Base-by-base conservation (phyloP, 176 grass and related monocot genomes). In the Oryza longistaminata region DNA sequence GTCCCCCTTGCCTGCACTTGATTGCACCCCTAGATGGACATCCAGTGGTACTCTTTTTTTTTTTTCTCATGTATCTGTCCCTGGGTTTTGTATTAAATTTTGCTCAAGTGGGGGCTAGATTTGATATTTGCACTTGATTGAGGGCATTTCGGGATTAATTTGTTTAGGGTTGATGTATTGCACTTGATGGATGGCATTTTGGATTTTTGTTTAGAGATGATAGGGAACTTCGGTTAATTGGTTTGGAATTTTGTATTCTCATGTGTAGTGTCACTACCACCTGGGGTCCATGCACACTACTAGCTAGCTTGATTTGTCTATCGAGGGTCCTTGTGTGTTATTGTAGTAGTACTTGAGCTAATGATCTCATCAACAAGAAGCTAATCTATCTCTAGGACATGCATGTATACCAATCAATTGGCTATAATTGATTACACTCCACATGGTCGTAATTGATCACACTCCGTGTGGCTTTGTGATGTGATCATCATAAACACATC, bases 11-110 rank as follows among this genome's bases (percentile, higher is more conserved):
- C 84, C 60, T 79, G 58, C 84, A 73, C 74, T 87, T 50, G 84
- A 83, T 87, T 87, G 66, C 88, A 81, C 71, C 73, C 40, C 15
- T 66, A 33, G 75, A 85, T 81, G 82, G 77, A 21, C 48, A 3
- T 2, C 17, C 17, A 12, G 26, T 73, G 37, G 39, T 40, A 37
- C 35, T 37, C 7, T 40, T 7, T 40, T 58, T 46, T 58, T 46
- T 82, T 78, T 78, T 73, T 53, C 76, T 58, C 60, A 61, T 22
- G 26, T 37, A 60, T 68, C 31, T 50, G 31, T 72, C 78, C 72
- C 24, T 73, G 79, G 22, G 9, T 65, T 80, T 58, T 58, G 53
- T 35, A 17, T 67, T 73, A 24, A 81, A 86, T 68, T 64, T 40
- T 35, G 70, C 53, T 71, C 4, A 16, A 68, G 58, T 39, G 26